Conservation (phyloP, 441 rosid genomes). For the Croton laevigatus region DNA sequence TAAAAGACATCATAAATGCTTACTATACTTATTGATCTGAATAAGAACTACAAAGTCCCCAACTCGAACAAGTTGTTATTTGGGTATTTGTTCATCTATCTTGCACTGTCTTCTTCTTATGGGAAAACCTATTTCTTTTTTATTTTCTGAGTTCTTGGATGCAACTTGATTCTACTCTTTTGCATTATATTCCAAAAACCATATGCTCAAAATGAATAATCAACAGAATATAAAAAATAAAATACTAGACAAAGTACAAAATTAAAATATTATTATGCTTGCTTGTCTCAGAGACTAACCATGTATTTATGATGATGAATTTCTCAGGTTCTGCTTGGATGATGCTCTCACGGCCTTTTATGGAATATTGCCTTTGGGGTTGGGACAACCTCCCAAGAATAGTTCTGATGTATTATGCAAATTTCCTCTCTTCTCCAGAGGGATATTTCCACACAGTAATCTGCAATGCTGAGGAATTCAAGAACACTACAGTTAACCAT, state of each 20-base stretch:
- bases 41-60: neutral
- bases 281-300: neutral
- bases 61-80: too few species aligned
- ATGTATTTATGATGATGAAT: constrained; percentile 1
- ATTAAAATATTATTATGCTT: neutral
- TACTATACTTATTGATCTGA: neutral
- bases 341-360: constrained; percentile 70
- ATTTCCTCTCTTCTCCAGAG: constrained; percentile 83
- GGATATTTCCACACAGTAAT: constrained; percentile 83
- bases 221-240: too few species aligned
- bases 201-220: neutral
- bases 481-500: constrained; percentile 63
- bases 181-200: neutral
- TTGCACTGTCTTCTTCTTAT: too few species aligned
- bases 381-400: constrained; percentile 84
- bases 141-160: neutral
- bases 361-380: constrained; percentile 71
- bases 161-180: neutral
- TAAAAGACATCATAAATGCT: neutral
- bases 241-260: neutral
- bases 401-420: constrained; percentile 75
- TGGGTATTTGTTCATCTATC: neutral
- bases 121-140: too few species aligned
- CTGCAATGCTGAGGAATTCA: constrained; percentile 69
- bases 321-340: constrained; percentile 86